A percentile compares a stretch with the other conserved stretches of the same genome.
These are phyloP conservation scores for Emericellopsis cladophorae DNA, from an alignment of 2,329 filamentous ascomycete species.

Conservation along the genomic window DNA sequence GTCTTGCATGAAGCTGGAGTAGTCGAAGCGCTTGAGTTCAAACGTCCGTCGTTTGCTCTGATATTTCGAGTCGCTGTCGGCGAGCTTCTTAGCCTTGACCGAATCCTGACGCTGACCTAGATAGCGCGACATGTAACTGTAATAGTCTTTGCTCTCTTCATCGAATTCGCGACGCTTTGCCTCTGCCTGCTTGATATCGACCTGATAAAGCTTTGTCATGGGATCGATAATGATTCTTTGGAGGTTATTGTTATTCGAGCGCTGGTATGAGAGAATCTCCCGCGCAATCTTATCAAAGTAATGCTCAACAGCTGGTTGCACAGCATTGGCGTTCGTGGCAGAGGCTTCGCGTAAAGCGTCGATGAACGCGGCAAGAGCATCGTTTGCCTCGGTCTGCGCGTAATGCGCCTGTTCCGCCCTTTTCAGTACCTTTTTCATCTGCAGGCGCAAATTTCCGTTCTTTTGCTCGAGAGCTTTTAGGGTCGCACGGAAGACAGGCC, in stretches of 20 bases:
- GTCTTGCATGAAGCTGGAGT: conserved; percentile 98
- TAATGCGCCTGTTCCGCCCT: conserved; percentile 80
- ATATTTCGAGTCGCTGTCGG: conserved; percentile 91
- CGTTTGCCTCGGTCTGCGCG: conserved; percentile 74
- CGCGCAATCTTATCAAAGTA: conserved; percentile 96
- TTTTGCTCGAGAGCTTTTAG: conserved; percentile 96
- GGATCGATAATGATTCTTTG: conserved; percentile 94
- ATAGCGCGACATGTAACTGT: conserved; percentile 87
- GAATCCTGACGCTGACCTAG: conserved; percentile 94
- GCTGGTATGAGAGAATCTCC: conserved; percentile 80
- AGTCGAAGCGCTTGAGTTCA: conserved; percentile 95
- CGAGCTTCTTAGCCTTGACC: conserved; percentile 92
- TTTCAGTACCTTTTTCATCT: conserved; percentile 94
- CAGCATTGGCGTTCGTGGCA: conserved; percentile 83
- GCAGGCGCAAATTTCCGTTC: conserved; percentile 81
- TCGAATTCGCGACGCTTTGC: conserved; percentile 96
- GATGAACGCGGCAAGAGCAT: conserved; percentile 70
- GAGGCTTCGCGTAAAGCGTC: conserved; percentile 80
- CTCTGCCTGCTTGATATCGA: conserved; percentile 96
- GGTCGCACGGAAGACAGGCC: conserved; percentile 87
- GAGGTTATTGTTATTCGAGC: conserved; percentile 69
- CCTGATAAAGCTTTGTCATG: conserved; percentile 77
- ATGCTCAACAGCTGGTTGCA: conserved; percentile 93
- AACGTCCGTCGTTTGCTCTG: conserved; percentile 89
- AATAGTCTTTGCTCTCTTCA: conserved; percentile 97